A percentile compares a stretch with the other conserved stretches of the same genome.
These are phyloP conservation scores for Aspergillus floridensis DNA, from an alignment of 2,329 filamentous ascomycete genomes.

Conservation along the genomic window DNA sequence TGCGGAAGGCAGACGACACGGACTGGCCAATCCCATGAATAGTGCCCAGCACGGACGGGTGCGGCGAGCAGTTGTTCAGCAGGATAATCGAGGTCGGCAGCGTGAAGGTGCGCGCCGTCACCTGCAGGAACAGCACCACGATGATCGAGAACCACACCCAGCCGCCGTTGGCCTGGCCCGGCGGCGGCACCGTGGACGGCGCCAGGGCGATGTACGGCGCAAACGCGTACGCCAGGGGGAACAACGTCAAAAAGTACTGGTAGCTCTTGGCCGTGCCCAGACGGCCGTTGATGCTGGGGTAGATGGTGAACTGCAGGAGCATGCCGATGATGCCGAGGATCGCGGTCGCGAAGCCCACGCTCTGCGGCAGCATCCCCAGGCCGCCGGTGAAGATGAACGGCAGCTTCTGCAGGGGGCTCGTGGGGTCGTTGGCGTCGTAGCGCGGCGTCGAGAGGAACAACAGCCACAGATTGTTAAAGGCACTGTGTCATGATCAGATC, in stretches of 20 bases:
- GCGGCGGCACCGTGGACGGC: slow-evolving; percentile 52
- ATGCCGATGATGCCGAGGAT: slow-evolving; percentile 74
- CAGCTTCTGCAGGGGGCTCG: slow-evolving; percentile 43
- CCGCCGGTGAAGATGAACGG: slow-evolving; percentile 66
- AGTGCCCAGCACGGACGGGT: slow-evolving; percentile 58
- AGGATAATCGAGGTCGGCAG: slow-evolving; percentile 59
- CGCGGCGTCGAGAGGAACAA: slow-evolving; percentile 74
- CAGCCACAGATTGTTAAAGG: slow-evolving; percentile 74
- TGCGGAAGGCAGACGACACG: slow-evolving; percentile 55
- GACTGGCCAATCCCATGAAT: slow-evolving; percentile 60
- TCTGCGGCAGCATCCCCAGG: slow-evolving; percentile 66
- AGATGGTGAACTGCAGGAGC: slow-evolving; percentile 66
- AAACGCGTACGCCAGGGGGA: slow-evolving; percentile 69
- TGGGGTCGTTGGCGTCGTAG: slow-evolving; percentile 42
- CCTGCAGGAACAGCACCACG: slow-evolving; percentile 65
- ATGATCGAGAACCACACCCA: slow-evolving; percentile 65
- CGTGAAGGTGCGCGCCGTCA: slow-evolving; percentile 69
- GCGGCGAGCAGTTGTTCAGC: slow-evolving; percentile 60
- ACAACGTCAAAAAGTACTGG: slow-evolving; percentile 64
- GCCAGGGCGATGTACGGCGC: slow-evolving; percentile 70
- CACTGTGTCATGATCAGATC: slow-evolving; percentile 43
- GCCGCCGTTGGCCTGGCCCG: slow-evolving; percentile 38
- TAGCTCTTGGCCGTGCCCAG: slow-evolving; percentile 69
- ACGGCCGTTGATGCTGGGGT: slow-evolving; percentile 64
- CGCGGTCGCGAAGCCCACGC: slow-evolving; percentile 72